Conservation (phyloP, 2,329 filamentous ascomycete genomes). For the Pseudogymnoascus sp. region DNA sequence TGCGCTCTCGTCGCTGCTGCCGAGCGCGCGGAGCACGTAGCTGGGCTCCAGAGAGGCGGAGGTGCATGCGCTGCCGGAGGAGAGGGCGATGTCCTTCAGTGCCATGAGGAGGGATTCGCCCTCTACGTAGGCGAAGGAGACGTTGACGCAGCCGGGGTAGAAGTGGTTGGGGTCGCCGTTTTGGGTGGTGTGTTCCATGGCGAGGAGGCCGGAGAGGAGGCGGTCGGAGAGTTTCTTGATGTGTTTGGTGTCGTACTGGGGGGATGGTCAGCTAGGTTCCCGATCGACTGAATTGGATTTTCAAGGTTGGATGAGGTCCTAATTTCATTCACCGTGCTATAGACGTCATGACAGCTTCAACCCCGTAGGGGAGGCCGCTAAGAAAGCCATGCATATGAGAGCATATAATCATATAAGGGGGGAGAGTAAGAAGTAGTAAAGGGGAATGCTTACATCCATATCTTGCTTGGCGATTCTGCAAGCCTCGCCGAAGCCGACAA, state of each 20-base stretch:
- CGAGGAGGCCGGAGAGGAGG: constrained; percentile 70
- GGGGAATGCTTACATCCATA: constrained; percentile 63
- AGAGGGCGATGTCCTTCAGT: constrained; percentile 93
- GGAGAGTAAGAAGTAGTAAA: constrained; percentile 15
- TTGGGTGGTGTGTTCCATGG: constrained; percentile 84
- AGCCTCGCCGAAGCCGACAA: constrained; percentile 91
- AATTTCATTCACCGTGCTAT: constrained; percentile 60
- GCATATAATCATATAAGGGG: constrained; percentile 64
- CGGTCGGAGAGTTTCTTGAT: constrained; percentile 77
- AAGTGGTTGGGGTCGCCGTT: constrained; percentile 79
- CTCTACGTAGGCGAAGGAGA: constrained; percentile 97
- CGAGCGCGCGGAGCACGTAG: constrained; percentile 88
- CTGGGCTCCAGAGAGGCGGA: constrained; percentile 94
- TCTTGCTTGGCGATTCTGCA: constrained; percentile 87
- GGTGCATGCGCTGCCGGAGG: constrained; percentile 93
- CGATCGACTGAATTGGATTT: not conserved
- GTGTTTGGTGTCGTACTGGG: constrained; percentile 82
- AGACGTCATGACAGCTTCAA: constrained; percentile 31
- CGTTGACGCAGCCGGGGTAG: constrained; percentile 95
- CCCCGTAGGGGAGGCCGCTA: constrained; percentile 48
- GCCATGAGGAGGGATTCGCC: constrained; percentile 98
- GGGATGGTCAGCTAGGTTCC: constrained; percentile 26
- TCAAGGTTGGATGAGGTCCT: constrained; percentile 9
- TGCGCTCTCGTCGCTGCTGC: constrained; percentile 93
- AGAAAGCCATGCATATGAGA: constrained; percentile 87